These are phyloP conservation scores for Suillus bovinus DNA, from an alignment of 768 basidiomycete species.

Conservation along the genomic window DNA sequence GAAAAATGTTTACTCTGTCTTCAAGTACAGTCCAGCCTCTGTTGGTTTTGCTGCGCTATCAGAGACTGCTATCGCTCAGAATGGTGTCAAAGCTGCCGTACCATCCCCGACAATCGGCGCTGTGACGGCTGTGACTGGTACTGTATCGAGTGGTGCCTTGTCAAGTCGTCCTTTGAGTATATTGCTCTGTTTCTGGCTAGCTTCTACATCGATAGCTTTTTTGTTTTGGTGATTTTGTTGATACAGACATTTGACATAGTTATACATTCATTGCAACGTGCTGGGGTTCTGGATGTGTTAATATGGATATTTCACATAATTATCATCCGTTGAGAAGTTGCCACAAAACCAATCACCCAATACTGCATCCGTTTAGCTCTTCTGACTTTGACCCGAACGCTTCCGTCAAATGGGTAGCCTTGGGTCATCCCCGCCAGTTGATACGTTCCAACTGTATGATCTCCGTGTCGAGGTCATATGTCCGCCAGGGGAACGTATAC, in stretches of 20 bases:
- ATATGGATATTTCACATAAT: background rate
- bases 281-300: background rate
- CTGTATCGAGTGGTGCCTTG: background rate
- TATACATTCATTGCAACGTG: background rate
- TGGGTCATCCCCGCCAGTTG: slow-evolving; percentile 22
- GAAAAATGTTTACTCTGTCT: slow-evolving; percentile 54
- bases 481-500: slow-evolving; percentile 52
- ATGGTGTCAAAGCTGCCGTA: slow-evolving; percentile 16
- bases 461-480: slow-evolving; percentile 64
- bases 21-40: slow-evolving; percentile 19
- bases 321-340: background rate
- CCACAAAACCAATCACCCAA: background rate
- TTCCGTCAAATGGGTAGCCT: background rate
- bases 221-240: background rate
- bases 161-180: slow-evolving; percentile 5
- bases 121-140: slow-evolving; percentile 1
- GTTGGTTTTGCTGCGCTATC: slow-evolving; percentile 53
- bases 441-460: slow-evolving; percentile 62
- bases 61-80: slow-evolving; percentile 24
- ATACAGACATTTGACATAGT: background rate
- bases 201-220: background rate
- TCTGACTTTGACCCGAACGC: background rate
- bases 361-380: background rate
- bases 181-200: slow-evolving; percentile 8
- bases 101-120: slow-evolving; percentile 5